Base-by-base conservation (phyloP, 2,329 filamentous ascomycete species). In the Colletotrichum abscissum region DNA sequence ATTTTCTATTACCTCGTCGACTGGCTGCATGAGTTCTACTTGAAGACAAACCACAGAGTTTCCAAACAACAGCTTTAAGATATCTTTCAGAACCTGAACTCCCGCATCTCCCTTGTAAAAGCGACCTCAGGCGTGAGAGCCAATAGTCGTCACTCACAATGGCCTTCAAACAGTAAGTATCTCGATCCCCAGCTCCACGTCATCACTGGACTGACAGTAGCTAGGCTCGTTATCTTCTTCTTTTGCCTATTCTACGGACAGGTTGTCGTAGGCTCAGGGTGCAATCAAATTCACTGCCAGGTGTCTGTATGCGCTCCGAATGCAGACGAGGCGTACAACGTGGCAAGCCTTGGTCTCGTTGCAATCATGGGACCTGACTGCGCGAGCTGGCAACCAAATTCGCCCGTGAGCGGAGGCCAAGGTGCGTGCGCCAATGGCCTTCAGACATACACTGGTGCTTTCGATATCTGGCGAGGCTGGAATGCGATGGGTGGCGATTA, bases 311-410 rank as follows among this genome's bases (percentile, higher is more conserved):
- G 67, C 54, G 67, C 67, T 4, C 5, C 62, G 3, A 59, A 70
- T n/a, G 16, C 62, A 5, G 62, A 66, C 22, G 67, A 66, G 12
- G 67, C 67, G 24, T 70, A 28, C 26, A 54, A 70, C 22, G 62
- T 49, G 42, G 67, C 67, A 11, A 70, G 67, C 38, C 67, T 70
- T 11, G 67, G 67, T 6, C 54, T 70, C 5, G 55, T 66, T 5
- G 62, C 26, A 19, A 70, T 70, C 8, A 70, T 70, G 67, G 67
- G 67, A 5, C 67, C 67, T 5, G 67, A 70, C 63, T 70, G 67
- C 63, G 67, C 62, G 5, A 54, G 67, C 38, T 70, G 67, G 67
- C 28, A 24, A 7, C 5, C 16, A 12, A 38, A 16, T 54, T 59
- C 55, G 22, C 67, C 67, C 5, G 30, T 19, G 2, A 22, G 66